These are phyloP conservation scores for Trichophyton verrucosum DNA, from an alignment of 2,329 filamentous ascomycete species.

Conservation along the genomic window DNA sequence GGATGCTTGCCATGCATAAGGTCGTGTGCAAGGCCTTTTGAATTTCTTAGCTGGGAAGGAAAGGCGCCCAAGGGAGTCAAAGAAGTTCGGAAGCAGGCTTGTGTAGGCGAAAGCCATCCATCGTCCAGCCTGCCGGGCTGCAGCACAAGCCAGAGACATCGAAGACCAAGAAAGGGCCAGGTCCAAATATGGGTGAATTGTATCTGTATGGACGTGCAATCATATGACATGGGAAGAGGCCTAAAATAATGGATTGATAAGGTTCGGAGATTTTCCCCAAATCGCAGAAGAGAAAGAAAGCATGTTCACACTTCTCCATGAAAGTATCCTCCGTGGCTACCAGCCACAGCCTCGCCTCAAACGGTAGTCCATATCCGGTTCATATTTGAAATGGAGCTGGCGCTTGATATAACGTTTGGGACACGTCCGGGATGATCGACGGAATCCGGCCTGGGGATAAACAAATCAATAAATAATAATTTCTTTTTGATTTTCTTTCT, in stretches of 20 bases:
- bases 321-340: background rate
- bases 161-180: background rate
- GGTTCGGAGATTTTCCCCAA: constrained; percentile 3
- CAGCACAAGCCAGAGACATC: background rate
- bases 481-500: background rate
- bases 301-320: background rate
- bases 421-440: constrained; percentile 5
- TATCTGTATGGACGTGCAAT: background rate
- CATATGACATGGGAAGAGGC: background rate
- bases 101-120: background rate
- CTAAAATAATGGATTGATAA: background rate
- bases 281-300: background rate
- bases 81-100: background rate
- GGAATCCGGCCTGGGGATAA: background rate
- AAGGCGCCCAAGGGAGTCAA: background rate
- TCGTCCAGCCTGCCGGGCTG: background rate
- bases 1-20: background rate
- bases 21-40: background rate
- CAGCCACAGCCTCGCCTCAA: background rate
- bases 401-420: constrained; percentile 1
- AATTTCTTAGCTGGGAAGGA: background rate
- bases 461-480: constrained; percentile 3
- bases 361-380: background rate
- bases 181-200: background rate
- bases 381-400: constrained; percentile 1